Conservation (phyloP, 257 asterid species). For the Leonotis leonurus region DNA sequence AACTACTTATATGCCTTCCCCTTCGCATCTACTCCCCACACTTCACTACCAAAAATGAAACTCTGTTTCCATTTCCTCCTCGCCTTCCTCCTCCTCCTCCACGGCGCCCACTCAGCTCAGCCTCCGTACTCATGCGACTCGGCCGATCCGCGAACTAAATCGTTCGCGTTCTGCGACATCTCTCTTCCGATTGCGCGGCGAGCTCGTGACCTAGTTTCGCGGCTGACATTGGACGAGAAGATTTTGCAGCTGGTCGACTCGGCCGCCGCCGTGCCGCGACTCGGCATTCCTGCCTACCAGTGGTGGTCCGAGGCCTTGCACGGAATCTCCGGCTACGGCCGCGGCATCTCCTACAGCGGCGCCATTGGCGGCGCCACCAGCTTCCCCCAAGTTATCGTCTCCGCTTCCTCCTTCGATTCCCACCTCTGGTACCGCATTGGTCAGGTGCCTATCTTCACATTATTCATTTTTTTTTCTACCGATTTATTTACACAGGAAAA, state of each 20-base stretch:
- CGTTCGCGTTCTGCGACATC: conserved; percentile 51
- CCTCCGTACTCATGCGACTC: conserved; percentile 71
- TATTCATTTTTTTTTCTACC: too few relatives aligned
- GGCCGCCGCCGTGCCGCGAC: conserved; percentile 62
- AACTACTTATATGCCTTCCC: not conserved
- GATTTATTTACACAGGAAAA: too few relatives aligned
- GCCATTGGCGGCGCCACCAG: conserved; percentile 55
- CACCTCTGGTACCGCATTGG: conserved; percentile 84
- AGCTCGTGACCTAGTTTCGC: conserved; percentile 62
- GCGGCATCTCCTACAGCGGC: conserved; percentile 53
- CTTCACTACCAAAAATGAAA: conserved; percentile 20
- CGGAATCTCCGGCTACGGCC: conserved; percentile 74
- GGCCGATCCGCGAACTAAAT: conserved; percentile 28
- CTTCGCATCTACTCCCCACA: too few relatives aligned
- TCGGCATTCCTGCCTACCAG: conserved; percentile 72
- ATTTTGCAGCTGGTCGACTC: conserved; percentile 71
- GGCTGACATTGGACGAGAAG: conserved; percentile 75
- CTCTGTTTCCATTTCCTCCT: conserved; percentile 21
- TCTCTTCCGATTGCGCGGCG: conserved; percentile 41
- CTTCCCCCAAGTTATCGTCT: conserved; percentile 84
- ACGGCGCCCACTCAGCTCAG: conserved; percentile 21
- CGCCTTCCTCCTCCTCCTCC: conserved; percentile 2
- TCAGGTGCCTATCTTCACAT: too few relatives aligned
- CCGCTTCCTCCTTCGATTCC: conserved; percentile 80
- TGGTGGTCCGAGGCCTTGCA: conserved; percentile 97